A percentile compares a stretch with the other conserved stretches of the same genome.
These are phyloP conservation scores for Coffea humblotiana DNA, from an alignment of 305 asterid species.

Conservation along the genomic window DNA sequence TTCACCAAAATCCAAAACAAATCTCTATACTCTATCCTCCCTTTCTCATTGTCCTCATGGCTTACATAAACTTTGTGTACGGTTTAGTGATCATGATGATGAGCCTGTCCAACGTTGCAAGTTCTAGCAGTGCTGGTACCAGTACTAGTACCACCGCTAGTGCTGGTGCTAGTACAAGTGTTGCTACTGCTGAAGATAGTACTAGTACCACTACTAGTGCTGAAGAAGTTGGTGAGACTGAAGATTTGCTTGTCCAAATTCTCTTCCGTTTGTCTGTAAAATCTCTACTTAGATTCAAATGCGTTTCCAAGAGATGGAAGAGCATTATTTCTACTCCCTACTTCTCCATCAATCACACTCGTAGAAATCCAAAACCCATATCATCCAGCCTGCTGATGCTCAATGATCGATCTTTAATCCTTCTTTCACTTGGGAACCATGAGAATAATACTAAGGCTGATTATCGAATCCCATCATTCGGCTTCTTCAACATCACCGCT, in stretches of 20 bases:
- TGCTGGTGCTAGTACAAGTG: too few species aligned
- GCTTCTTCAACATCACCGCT: neutral
- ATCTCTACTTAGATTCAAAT: neutral
- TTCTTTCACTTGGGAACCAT: constrained; percentile 4
- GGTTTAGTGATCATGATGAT: neutral
- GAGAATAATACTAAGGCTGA: neutral
- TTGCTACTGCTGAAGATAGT: too few species aligned
- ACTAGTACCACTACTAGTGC: neutral
- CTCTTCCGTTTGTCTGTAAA: constrained; percentile 10
- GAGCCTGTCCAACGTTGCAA: neutral
- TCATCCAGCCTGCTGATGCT: constrained; percentile 8
- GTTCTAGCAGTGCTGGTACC: too few species aligned
- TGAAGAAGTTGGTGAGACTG: neutral
- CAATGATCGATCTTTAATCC: neutral
- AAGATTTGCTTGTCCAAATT: constrained; percentile 1
- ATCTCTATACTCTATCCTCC: neutral
- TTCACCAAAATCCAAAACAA: neutral
- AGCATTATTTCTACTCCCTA: constrained; percentile 2
- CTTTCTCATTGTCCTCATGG: neutral
- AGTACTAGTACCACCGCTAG: too few species aligned
- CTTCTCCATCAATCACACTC: constrained; percentile 7
- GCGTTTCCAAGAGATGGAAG: constrained; percentile 11
- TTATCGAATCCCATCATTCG: neutral
- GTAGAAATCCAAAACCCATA: neutral
- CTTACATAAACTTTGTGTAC: neutral